Conservation (phyloP, 2,329 filamentous ascomycete genomes). For the Fusarium piperis region DNA sequence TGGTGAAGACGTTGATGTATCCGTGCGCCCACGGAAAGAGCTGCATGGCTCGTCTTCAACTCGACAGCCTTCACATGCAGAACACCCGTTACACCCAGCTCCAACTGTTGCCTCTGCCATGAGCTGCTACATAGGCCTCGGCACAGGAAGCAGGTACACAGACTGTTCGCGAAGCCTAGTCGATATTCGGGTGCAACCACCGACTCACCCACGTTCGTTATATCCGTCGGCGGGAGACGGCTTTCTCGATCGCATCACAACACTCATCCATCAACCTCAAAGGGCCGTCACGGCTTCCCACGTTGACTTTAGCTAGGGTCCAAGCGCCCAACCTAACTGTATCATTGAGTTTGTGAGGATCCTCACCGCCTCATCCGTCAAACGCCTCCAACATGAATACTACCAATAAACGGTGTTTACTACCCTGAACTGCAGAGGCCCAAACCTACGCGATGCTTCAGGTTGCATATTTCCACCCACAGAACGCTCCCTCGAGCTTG, state of each 20-base stretch:
- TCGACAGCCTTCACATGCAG: not conserved
- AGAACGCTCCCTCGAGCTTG: not conserved
- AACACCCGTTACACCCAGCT: not conserved
- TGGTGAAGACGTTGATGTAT: not conserved
- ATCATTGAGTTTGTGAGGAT: not conserved
- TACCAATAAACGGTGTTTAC: not conserved
- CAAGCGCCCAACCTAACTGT: not conserved
- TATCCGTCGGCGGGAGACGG: not conserved
- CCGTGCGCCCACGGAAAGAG: not conserved
- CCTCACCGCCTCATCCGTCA: constrained; percentile 1
- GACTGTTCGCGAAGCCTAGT: not conserved
- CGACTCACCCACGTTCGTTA: not conserved
- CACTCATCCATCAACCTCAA: not conserved
- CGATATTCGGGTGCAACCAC: not conserved
- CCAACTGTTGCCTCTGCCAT: not conserved
- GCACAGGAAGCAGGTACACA: not conserved
- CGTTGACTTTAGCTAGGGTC: not conserved
- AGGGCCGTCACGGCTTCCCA: not conserved
- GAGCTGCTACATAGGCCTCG: not conserved
- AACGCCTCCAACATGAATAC: not conserved
- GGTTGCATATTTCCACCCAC: not conserved
- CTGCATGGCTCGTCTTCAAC: not conserved
- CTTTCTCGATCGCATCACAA: not conserved
- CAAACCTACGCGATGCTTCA: not conserved
- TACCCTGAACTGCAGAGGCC: constrained; percentile 1